These are phyloP conservation scores for Scedosporium minutisporum DNA, from an alignment of 2,329 filamentous ascomycete genomes.

Conservation along the genomic window DNA sequence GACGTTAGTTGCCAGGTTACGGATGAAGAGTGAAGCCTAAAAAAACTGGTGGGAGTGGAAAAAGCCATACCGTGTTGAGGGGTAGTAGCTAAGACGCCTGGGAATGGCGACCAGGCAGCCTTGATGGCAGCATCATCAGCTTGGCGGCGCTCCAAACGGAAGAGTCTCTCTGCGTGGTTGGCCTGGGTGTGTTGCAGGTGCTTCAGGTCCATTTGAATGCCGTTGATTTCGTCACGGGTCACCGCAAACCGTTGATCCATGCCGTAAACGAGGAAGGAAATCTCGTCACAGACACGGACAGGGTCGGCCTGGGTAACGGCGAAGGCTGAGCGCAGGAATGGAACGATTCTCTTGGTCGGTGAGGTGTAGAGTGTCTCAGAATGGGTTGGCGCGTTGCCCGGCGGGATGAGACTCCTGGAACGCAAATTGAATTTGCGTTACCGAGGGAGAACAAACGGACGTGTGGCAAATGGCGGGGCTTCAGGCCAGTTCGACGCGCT, in stretches of 20 bases:
- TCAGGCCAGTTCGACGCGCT: not conserved
- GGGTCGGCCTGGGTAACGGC: not conserved
- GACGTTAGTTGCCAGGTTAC: not conserved
- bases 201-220: conserved; percentile 62
- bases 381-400: not conserved
- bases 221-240: conserved; percentile 55
- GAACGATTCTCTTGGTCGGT: not conserved
- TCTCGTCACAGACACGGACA: not conserved
- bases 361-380: not conserved
- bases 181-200: conserved; percentile 55
- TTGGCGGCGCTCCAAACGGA: conserved; percentile 55
- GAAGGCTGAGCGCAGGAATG: not conserved
- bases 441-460: not conserved
- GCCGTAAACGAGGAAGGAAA: conserved; percentile 21
- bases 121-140: conserved; percentile 61
- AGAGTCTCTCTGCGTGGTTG: conserved; percentile 52
- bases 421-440: not conserved
- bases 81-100: conserved; percentile 71
- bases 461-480: not conserved
- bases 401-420: not conserved
- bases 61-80: conserved; percentile 72
- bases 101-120: conserved; percentile 93
- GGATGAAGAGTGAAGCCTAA: not conserved
- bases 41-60: not conserved
- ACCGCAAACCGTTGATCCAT: conserved; percentile 56